Base-by-base conservation (phyloP, 306 rosid genomes). In the Ochetophila trinervis region DNA sequence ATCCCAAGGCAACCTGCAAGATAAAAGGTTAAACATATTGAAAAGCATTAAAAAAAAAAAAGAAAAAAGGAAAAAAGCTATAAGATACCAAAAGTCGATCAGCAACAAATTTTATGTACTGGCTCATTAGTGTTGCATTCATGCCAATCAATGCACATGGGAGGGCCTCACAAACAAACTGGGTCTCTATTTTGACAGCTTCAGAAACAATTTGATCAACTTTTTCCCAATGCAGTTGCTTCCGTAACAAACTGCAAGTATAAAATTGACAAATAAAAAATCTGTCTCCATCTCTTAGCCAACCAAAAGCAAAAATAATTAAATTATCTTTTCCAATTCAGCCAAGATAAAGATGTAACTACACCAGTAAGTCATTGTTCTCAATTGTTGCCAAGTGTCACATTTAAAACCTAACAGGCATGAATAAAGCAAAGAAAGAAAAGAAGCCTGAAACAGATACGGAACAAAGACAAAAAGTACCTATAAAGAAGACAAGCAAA, bases 401-500 rank as follows among this genome's bases (percentile, higher is more conserved):
- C 50, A 64, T 48, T 70, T 32, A 50, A 52, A 77, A 58, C 35
- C 57, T n/a, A 48, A 37, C 55, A 45, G 15, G 60, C 20, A 12
- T 47, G 60, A 47, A 68, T 19, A 60, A 17, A 14, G 23, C 18
- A 16, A 16, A 59, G 14, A 14, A 5, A 22, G 9, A 14, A 68
- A 49, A 22, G 16, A 48, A 9, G 1, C 5, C 32, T 11, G 34
- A 42, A 3, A 52, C 24, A 3, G 3, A 5, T 4, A 22, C 8
- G 5, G 10, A 3, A 72, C 13, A 23, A 19, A 20, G 21, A 52
- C 2, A 37, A 19, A 48, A 45, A 18, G 40, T 62, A 91, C 97
- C 96, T 86, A 72, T 91, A 88, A 37, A 91, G 75, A 80, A 91
- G 91, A 72, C 97, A 91, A 81, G 97, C 97, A 78, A 88, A 88